Conservation (phyloP, 805 yeast species). For the Cyberlindnera maritima region DNA sequence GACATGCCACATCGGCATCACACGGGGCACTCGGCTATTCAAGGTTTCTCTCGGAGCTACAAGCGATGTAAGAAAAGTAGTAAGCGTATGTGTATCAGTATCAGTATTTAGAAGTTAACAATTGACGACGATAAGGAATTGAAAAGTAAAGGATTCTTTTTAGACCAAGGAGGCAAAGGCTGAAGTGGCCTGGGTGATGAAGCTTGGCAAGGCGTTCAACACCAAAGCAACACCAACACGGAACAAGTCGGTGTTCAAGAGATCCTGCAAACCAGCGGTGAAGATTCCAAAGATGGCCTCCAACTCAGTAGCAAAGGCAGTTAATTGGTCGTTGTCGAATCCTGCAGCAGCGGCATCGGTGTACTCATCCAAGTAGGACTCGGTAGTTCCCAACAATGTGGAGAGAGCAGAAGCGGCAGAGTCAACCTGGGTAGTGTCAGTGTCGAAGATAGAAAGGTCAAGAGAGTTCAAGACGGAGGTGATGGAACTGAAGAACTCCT, state of each 20-base stretch:
- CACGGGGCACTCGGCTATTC: too few relatives aligned
- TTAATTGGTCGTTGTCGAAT: not conserved
- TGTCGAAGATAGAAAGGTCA: conserved; percentile 4
- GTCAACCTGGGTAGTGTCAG: conserved; percentile 2
- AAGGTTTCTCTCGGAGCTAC: too few relatives aligned
- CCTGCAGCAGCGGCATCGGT: not conserved
- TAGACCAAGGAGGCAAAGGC: not conserved
- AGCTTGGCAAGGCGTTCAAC: conserved; percentile 1
- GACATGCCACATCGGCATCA: too few relatives aligned
- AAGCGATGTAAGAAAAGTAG: too few relatives aligned
- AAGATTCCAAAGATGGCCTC: not conserved
- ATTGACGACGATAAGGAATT: too few relatives aligned
- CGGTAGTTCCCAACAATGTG: not conserved
- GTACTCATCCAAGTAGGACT: conserved; percentile 1
- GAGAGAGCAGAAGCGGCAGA: not conserved
- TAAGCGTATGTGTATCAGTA: too few relatives aligned
- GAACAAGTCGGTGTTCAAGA: not conserved
- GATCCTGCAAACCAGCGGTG: not conserved
- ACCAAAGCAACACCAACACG: not conserved
- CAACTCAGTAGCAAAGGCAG: not conserved
- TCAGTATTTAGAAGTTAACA: too few relatives aligned
- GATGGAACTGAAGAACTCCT: not conserved
- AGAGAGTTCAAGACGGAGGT: not conserved
- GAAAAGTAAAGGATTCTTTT: not conserved
- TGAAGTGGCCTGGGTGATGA: not conserved